Base-by-base conservation (phyloP, 23 red algal species). In the Pyropia yezoensis region DNA sequence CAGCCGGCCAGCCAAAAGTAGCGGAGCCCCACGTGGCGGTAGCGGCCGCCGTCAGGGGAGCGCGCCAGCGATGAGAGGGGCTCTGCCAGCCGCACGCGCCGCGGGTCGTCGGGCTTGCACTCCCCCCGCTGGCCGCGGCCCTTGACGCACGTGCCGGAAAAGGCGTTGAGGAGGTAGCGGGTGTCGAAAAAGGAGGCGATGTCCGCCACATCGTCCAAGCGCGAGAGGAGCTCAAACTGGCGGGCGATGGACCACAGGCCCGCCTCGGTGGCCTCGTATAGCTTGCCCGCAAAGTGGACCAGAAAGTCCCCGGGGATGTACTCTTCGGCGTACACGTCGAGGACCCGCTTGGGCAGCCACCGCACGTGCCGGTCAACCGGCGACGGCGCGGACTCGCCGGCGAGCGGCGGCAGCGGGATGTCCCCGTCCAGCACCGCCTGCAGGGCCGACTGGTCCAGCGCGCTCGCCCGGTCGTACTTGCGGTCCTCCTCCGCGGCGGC, bases 251-350 rank as follows among this genome's bases (percentile, higher is more conserved):
- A 75, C 18, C 65, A 73, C 12, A 82, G 60, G 2, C 88, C 88
- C 19, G 63, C 49, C 33, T 79, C 76, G n/a, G 88, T 93, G 15
- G 88, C 88, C 72, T 93, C 88, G 28, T 93, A 93, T 25, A 93
- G 78, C 62, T 93, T 93, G 14, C 88, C 88, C 21, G 88, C 88
- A 56, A 93, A 68, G 59, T 93, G 88, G 16, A 93, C 33, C 14
- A 93, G 47, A 79, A 93, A 93, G 62, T 93, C 88, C 14, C 88
- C 88, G 16, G 88, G 79, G 24, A 71, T 52, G 57, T 93, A 93
- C 52, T 93, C 88, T 52, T 93, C 88, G 18, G 67, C 47, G 47
- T 93, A 93, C 18, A 93, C 88, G 76, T 93, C 76, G 54, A 93
- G 73, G 22, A 75, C 74, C 60, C 76, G 63, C 59, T 93, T 93